Evolutionary conservation across 306 rosid species (phyloP), one percentile per base, ranked within the genome.

Genomic region (Lupinus albus): DNA sequence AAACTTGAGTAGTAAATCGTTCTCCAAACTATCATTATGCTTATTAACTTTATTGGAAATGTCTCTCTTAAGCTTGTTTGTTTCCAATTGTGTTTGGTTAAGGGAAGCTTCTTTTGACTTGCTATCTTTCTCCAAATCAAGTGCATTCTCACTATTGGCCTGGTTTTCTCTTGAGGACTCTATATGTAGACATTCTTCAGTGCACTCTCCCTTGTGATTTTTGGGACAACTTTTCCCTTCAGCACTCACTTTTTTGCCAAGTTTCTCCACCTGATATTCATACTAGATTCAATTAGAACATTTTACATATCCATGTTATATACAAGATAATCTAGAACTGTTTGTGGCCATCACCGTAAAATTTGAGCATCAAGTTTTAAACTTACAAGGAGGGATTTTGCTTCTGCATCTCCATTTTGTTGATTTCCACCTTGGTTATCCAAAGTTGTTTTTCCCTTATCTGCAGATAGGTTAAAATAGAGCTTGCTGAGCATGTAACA

Each of bases 1-100:
- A 62, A 89, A 73, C 73, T 88, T 86, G n/a, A 90, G 72, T 63
- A 93, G 72, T 45, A 87, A 61, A 48, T 86, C 91, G 79, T 84
- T 84, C 76, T 93, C 86, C 56, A 61, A 78, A 62, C 66, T 82
- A 77, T 89, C 93, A 58, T 21, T 46, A 32, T 61, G 74, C 14
- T 87, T 85, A 69, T 73, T 70, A 44, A 78, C 54, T 9, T 76
- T 58, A 14, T 64, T 33, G 2, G 84, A 76, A 68, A 61, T 41
- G 41, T 79, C 82, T 55, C 53, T 58, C 41, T 48, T 62, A 44
- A 36, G 61, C 74, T 74, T 81, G 16, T 61, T 76, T 36, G 68
- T 21, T 48, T 46, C 73, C 47, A 2, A 16, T n/a, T 0, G 44
- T 54, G 74, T 67, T 49, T 56, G 55, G 66, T 47, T 45, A 59